phyloP scores from a whole-genome alignment of 495 filamentous ascomycete species.

The Saxispiralis lemnorum region DNA sequence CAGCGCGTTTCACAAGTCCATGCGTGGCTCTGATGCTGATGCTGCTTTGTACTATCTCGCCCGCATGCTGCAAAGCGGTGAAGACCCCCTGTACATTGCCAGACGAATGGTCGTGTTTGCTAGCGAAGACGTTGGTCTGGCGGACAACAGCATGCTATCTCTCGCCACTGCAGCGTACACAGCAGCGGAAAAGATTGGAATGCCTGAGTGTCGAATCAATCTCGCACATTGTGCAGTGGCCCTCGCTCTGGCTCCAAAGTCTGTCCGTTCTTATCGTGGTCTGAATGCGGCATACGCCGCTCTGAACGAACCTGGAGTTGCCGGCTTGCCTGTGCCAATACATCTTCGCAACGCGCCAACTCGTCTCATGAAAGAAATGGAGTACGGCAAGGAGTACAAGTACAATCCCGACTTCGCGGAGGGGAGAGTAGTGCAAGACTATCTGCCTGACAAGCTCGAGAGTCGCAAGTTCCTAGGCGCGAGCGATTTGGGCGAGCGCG shows the following conservation, averaged over 20 bases:
- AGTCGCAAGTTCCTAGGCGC: constrained; percentile 66
- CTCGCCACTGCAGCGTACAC: constrained; percentile 71
- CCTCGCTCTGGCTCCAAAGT: constrained; percentile 66
- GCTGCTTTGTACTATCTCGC: constrained; percentile 84
- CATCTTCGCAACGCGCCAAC: constrained; percentile 88
- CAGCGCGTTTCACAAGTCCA: constrained; percentile 88
- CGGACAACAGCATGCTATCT: constrained; percentile 68
- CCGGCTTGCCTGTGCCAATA: constrained; percentile 60
- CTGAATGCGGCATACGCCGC: constrained; percentile 62
- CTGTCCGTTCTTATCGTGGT: constrained; percentile 66
- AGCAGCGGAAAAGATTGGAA: constrained; percentile 74
- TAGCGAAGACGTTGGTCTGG: constrained; percentile 80
- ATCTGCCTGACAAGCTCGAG: constrained; percentile 57
- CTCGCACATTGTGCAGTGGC: constrained; percentile 76
- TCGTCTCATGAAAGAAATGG: constrained; percentile 77
- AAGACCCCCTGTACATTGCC: constrained; percentile 85
- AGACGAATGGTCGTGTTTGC: constrained; percentile 81
- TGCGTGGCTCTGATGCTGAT: constrained; percentile 72
- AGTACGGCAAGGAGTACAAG: constrained; percentile 82
- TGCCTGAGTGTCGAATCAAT: constrained; percentile 88
- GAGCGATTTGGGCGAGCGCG: constrained; percentile 54
- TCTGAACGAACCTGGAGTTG: constrained; percentile 60
- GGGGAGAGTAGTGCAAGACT: constrained; percentile 77
- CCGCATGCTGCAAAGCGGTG: constrained; percentile 89
- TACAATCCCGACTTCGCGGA: constrained; percentile 82